Evolutionary conservation across 2,329 filamentous ascomycete genomes (phyloP), one percentile per base, ranked within the genome.

Genomic region (Aspergillus jensenii): DNA sequence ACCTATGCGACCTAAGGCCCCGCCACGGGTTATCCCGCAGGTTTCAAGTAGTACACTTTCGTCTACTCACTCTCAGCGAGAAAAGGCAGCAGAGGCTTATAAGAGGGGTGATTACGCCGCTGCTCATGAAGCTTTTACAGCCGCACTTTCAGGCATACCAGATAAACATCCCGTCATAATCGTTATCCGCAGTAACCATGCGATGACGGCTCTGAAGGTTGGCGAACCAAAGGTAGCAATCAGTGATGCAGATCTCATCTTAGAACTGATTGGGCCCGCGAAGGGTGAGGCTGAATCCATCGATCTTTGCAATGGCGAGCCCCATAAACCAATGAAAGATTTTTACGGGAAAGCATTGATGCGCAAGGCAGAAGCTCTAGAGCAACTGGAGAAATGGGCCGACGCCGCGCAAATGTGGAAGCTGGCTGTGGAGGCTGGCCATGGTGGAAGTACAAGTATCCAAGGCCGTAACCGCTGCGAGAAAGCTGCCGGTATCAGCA

Each of bases 311-410:
- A 82, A 81, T 21, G 80, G 81, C n/a, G 83, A 87, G 35, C 82
- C 88, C 56, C 79, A 79, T 19, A 95, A 96, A 65, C 89, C 93
- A 48, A 96, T 99, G 90, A 89, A 86, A 62, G 93, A 96, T 17
- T 90, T 96, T 61, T 98, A 90, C 70, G 93, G 91, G 53, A 99
- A 98, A 74, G 93, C 93, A 0, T 79, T 98, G 31, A 93, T 90
- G 77, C 89, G 95, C 54, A 98, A 98, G 78, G 95, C 95, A 1
- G 95, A 99, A 76, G 95, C 92, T 1, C 81, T 98, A 7, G 95
- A 99, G 74, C 90, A 96, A 70, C 89, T 99, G 81, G 95, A 99
- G 77, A 91, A 89, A 71, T 99, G 93, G 93, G 77, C 79, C 3
- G 93, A 98, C 51, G 95, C 95, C 1, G 87, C 86, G 0, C 78